phyloP scores from a whole-genome alignment of 2,329 filamentous ascomycete genomes.

The Talaromyces funiculosus region DNA sequence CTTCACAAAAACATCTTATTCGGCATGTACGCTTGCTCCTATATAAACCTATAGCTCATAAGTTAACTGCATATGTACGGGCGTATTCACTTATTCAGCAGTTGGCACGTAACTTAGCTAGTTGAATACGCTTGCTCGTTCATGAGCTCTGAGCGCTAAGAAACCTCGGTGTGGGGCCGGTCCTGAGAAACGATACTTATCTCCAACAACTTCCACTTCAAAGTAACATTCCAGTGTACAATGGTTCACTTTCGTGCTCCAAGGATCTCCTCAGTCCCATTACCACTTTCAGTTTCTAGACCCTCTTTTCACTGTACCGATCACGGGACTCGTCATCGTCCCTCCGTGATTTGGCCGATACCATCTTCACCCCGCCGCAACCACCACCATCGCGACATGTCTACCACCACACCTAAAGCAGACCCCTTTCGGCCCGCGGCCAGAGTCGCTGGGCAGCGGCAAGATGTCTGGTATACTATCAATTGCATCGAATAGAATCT shows the following conservation, averaged over 20 bases:
- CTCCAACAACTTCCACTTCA: neutral
- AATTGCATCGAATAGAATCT: too few relatives aligned
- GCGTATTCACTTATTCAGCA: too few relatives aligned
- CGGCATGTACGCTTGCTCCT: too few relatives aligned
- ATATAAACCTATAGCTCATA: too few relatives aligned
- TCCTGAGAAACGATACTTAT: too few relatives aligned
- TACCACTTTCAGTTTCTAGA: neutral
- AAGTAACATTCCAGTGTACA: neutral
- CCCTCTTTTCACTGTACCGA: neutral
- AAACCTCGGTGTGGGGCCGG: too few relatives aligned
- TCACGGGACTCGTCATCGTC: neutral
- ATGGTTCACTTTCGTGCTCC: neutral
- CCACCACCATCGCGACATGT: conserved; percentile 31
- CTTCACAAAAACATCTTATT: too few relatives aligned
- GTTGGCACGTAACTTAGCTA: too few relatives aligned
- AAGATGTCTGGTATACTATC: conserved; percentile 44
- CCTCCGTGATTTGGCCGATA: conserved; percentile 7
- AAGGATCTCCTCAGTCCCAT: neutral
- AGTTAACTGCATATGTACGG: too few relatives aligned
- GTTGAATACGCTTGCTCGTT: too few relatives aligned
- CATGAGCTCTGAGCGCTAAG: too few relatives aligned
- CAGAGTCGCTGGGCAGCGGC: conserved; percentile 46
- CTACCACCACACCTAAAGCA: conserved; percentile 31
- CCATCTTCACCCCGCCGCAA: conserved; percentile 10
- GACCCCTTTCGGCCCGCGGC: conserved; percentile 44